phyloP scores from a whole-genome alignment of 139 green algal genomes.

The Coccomyxa sp. region DNA sequence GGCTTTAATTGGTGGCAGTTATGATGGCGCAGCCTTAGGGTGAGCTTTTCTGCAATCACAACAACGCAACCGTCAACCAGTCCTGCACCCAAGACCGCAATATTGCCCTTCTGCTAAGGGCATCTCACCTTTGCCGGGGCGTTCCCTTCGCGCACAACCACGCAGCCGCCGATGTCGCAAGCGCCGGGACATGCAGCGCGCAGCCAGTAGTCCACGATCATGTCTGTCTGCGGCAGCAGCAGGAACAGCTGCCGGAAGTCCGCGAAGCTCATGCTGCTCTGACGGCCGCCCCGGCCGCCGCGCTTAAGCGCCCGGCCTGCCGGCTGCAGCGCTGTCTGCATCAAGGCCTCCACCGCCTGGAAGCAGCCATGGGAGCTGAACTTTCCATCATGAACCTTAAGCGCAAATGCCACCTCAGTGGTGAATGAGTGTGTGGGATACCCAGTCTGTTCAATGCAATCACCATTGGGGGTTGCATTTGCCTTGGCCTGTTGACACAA shows the following conservation, averaged over 20 bases:
- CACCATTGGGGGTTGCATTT: not conserved
- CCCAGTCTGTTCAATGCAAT: not conserved
- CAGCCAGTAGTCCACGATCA: constrained; percentile 46
- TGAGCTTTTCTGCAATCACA: not conserved
- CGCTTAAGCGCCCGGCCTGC: constrained; percentile 4
- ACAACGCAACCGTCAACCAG: no score
- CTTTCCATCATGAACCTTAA: not conserved
- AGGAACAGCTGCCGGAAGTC: constrained; percentile 65
- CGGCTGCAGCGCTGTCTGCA: not conserved
- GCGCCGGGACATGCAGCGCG: not conserved
- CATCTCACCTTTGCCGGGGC: not conserved
- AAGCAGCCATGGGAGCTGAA: not conserved
- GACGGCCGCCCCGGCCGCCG: not conserved
- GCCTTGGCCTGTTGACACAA: not conserved
- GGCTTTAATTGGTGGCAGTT: constrained; percentile 7
- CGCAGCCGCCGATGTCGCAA: constrained; percentile 26
- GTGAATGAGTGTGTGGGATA: not conserved
- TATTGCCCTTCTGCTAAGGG: not conserved
- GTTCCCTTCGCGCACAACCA: constrained; percentile 12
- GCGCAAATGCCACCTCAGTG: not conserved
- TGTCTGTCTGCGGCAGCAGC: constrained; percentile 49
- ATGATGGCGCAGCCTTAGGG: constrained; percentile 6
- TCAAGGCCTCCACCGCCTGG: not conserved
- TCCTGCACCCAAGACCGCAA: not conserved
- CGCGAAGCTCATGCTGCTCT: not conserved